Evolutionary conservation across 2,329 filamentous ascomycete genomes (phyloP), one percentile per base, ranked within the genome.

Genomic region (Rutstroemia sp.): DNA sequence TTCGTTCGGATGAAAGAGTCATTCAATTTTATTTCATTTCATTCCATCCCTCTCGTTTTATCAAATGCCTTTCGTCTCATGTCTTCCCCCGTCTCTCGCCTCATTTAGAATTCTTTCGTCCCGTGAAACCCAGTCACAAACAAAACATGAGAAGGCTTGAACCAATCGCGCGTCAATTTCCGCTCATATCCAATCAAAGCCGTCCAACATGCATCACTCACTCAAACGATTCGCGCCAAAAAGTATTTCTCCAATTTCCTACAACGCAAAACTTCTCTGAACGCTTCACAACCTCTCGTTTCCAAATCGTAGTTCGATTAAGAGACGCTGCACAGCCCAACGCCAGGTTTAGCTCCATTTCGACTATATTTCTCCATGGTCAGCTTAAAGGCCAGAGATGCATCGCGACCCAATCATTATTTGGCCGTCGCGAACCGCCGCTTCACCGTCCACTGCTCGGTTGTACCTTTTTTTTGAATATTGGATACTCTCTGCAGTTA

Each of bases 201-300:
- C n/a, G 30, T 34, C 44, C 44, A 54, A 38, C n/a, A 9, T 30
- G 5, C 21, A 47, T 39, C 30, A 1, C 51, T 40, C 42, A 54
- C 14, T 54, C 45, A 23, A 42, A 42, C 17, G 16, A 42, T 42
- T 17, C 45, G 52, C 45, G 45, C 23, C 45, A 54, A 49, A 42
- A 23, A 17, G 36, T 49, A 45, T 19, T 6, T n/a, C 14, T 2
- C 38, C 38, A 7, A 30, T 44, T 12, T 16, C 16, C 23, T 34
- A 53, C 45, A 54, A 49, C 45, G 17, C 38, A 54, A 39, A 34
- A 49, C 40, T 27, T 19, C 51, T 39, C 45, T 52, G 56, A 51
- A 61, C 65, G 64, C 63, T 62, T 64, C 46, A 55, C 58, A 61
- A 51, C 65, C 63, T 64, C 59, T 66, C 60, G 36, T 56, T 62